These are phyloP conservation scores for Magnaporthiopsis incrustans DNA, from an alignment of 2,329 filamentous ascomycete species.

Conservation along the genomic window DNA sequence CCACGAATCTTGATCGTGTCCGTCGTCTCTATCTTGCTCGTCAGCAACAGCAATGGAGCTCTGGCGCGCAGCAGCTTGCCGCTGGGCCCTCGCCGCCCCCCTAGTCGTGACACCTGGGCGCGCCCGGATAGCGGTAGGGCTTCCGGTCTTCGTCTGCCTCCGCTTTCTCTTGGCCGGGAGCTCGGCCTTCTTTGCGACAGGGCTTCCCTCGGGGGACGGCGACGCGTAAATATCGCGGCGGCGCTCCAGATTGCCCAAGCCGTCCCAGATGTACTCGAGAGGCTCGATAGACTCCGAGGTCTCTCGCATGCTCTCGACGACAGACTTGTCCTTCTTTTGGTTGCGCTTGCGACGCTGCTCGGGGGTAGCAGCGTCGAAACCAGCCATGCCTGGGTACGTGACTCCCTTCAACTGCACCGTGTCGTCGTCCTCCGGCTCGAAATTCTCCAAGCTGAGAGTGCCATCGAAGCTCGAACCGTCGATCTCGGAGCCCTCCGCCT, in stretches of 20 bases:
- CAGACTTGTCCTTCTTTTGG: constrained; percentile 67
- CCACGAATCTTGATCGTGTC: constrained; percentile 3
- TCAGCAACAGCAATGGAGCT: not conserved
- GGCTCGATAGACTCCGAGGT: constrained; percentile 57
- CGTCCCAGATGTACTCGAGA: constrained; percentile 55
- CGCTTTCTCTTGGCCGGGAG: constrained; percentile 7
- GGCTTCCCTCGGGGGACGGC: constrained; percentile 43
- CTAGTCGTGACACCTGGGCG: not conserved
- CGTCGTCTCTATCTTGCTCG: constrained; percentile 1
- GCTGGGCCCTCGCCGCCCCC: not conserved
- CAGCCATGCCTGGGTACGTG: constrained; percentile 69
- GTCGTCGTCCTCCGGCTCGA: not conserved
- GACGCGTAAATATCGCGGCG: constrained; percentile 52
- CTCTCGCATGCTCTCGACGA: constrained; percentile 57
- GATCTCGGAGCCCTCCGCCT: not conserved
- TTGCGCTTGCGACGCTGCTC: constrained; percentile 68
- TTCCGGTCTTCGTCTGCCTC: not conserved
- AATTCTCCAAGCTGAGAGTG: not conserved
- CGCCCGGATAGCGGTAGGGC: not conserved
- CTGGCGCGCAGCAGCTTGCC: not conserved
- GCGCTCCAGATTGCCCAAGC: constrained; percentile 40
- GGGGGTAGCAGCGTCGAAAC: constrained; percentile 72
- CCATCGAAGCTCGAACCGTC: not conserved
- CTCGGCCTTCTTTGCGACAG: constrained; percentile 13
- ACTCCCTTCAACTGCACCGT: constrained; percentile 57